phyloP scores from a whole-genome alignment of 2,329 filamentous ascomycete genomes.

The Epichloe baconii region DNA sequence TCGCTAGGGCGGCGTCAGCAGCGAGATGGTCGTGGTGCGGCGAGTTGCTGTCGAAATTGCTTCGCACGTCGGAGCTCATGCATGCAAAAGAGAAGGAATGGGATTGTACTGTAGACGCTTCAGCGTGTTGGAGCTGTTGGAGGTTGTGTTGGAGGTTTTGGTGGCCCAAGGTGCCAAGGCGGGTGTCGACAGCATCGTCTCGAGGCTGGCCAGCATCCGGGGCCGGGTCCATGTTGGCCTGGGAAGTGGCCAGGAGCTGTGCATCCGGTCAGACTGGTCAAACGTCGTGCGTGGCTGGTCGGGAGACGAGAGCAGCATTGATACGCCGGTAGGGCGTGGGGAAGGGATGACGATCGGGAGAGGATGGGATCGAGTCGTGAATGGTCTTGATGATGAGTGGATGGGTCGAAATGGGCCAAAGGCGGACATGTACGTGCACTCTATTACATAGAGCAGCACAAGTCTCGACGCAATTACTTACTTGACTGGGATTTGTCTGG shows the following conservation, averaged over 20 bases:
- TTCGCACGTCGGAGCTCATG: neutral
- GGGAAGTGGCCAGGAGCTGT: constrained; percentile 26
- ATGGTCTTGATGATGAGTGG: neutral
- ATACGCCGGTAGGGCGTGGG: constrained; percentile 26
- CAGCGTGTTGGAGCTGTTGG: constrained; percentile 13
- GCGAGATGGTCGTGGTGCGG: constrained; percentile 9
- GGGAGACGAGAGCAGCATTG: constrained; percentile 13
- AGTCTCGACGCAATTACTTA: neutral
- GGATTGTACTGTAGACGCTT: neutral
- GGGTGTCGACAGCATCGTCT: constrained; percentile 7
- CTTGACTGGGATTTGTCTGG: neutral
- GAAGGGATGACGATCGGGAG: neutral
- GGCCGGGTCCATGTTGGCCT: constrained; percentile 17
- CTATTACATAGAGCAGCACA: no score
- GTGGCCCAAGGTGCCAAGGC: constrained; percentile 10
- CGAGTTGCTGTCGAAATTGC: constrained; percentile 3
- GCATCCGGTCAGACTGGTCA: constrained; percentile 30
- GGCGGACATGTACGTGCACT: neutral
- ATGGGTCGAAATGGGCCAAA: neutral
- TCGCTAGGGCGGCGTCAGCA: neutral
- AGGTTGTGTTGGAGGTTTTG: constrained; percentile 15
- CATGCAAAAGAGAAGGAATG: neutral
- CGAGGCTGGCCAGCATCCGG: constrained; percentile 15
- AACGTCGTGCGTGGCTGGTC: constrained; percentile 29
- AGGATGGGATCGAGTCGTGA: neutral